phyloP scores from a whole-genome alignment of 176 grass and related monocot genomes.

The Neostapfia colusana region DNA sequence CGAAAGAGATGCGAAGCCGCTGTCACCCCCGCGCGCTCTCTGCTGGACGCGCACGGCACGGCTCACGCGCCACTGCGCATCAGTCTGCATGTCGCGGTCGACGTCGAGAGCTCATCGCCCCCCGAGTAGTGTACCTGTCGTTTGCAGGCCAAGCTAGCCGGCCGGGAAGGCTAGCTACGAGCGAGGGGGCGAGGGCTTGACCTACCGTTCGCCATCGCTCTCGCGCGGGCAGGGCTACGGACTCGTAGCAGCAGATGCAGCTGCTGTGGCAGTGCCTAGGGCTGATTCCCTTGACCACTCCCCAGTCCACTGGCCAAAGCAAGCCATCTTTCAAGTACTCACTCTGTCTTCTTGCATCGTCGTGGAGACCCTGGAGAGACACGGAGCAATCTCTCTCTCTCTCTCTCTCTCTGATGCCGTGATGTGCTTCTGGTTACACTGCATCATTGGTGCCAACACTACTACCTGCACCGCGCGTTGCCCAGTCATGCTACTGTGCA shows the following conservation, averaged over 20 bases:
- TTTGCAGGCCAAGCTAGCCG: not conserved
- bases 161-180: not conserved
- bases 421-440: too few species aligned
- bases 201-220: constrained; percentile 34
- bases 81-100: not conserved
- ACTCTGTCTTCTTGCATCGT: not conserved
- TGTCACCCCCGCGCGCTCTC: not conserved
- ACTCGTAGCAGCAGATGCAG: constrained; percentile 10
- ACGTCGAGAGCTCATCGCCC: not conserved
- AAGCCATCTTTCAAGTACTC: not conserved
- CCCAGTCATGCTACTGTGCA: too few species aligned
- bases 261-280: constrained; percentile 9
- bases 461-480: too few species aligned
- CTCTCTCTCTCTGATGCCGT: too few species aligned
- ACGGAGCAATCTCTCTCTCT: too few species aligned
- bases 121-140: not conserved
- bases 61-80: not conserved
- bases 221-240: not conserved
- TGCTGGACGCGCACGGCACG: constrained; percentile 6
- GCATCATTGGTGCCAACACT: too few species aligned
- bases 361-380: too few species aligned
- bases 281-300: constrained; percentile 30
- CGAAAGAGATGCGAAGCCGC: not conserved
- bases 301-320: not conserved
- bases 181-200: not conserved